Evolutionary conservation across 1,284 basidiomycete species (phyloP).

Genomic region (Mycosarcoma maydis): DNA sequence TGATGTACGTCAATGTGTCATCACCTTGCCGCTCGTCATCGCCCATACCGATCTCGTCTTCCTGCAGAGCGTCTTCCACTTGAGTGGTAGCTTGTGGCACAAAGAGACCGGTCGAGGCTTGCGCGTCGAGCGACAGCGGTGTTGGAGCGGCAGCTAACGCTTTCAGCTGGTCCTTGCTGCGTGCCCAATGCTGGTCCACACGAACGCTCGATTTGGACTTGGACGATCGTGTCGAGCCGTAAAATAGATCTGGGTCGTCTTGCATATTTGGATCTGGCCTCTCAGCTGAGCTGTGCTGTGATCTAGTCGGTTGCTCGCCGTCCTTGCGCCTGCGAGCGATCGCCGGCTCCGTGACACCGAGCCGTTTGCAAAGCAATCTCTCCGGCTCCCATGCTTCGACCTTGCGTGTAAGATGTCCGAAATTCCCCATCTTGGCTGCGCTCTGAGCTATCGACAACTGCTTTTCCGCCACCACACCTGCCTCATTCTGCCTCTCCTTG

Average conservation of each 20-base stretch:
- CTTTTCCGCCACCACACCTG: constrained; percentile 68
- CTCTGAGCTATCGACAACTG: constrained; percentile 75
- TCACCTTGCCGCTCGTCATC: constrained; percentile 86
- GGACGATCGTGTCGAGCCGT: constrained; percentile 13
- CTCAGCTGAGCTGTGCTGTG: too few species aligned
- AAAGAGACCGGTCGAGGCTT: constrained; percentile 1
- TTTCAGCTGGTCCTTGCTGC: constrained; percentile 23
- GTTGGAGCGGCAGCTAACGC: constrained; percentile 20
- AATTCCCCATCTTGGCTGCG: constrained; percentile 86
- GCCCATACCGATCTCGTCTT: constrained; percentile 76
- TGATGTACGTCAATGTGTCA: constrained; percentile 85
- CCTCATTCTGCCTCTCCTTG: constrained; percentile 52
- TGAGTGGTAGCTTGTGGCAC: neutral
- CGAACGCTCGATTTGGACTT: constrained; percentile 3
- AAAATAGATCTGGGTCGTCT: constrained; percentile 22
- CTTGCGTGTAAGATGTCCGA: constrained; percentile 83
- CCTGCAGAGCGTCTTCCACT: neutral
- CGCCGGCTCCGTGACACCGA: constrained; percentile 83
- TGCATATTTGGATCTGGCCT: neutral
- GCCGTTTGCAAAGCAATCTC: constrained; percentile 88
- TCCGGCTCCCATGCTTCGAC: constrained; percentile 80
- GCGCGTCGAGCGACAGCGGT: constrained; percentile 48
- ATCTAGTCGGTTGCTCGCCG: neutral
- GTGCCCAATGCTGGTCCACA: constrained; percentile 42
- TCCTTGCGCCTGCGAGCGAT: constrained; percentile 9